phyloP scores from a whole-genome alignment of 2,329 filamentous ascomycete species.

The Dactylella cylindrospora region DNA sequence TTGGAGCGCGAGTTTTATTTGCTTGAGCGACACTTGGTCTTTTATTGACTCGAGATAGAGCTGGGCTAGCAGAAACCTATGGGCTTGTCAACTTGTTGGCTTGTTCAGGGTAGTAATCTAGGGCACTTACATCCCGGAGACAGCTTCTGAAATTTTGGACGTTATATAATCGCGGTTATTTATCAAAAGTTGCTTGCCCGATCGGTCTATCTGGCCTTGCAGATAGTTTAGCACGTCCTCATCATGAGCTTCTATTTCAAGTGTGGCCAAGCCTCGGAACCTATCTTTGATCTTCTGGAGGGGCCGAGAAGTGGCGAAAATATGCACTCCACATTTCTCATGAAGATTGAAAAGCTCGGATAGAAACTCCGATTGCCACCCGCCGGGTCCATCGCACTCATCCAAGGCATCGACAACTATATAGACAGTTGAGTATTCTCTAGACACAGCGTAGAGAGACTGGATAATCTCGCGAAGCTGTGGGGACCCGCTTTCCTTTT shows the following conservation, averaged over 20 bases:
- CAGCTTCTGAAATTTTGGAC: neutral
- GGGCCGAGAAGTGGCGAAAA: slow-evolving; percentile 51
- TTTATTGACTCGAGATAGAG: slow-evolving; percentile 52
- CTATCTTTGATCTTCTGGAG: slow-evolving; percentile 3
- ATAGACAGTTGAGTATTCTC: slow-evolving; percentile 15
- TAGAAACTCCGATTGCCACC: slow-evolving; percentile 43
- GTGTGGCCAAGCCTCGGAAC: neutral
- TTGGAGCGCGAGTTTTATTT: slow-evolving; percentile 50
- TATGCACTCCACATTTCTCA: slow-evolving; percentile 35
- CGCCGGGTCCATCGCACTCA: slow-evolving; percentile 34
- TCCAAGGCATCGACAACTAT: slow-evolving; percentile 30
- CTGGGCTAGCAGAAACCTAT: slow-evolving; percentile 54
- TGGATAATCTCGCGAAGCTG: too few relatives aligned
- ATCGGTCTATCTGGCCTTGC: slow-evolving; percentile 2
- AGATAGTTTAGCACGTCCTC: slow-evolving; percentile 9
- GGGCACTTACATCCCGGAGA: slow-evolving; percentile 16
- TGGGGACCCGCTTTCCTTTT: too few relatives aligned
- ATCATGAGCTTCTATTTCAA: neutral
- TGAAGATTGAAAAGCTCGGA: slow-evolving; percentile 47
- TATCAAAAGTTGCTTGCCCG: neutral
- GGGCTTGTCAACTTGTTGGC: neutral
- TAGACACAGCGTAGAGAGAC: too few relatives aligned
- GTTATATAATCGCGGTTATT: neutral
- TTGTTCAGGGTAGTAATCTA: neutral
- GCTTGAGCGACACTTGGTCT: slow-evolving; percentile 50